These are phyloP conservation scores for Gossypium davidsonii DNA, from an alignment of 441 rosid genomes.

Conservation along the genomic window DNA sequence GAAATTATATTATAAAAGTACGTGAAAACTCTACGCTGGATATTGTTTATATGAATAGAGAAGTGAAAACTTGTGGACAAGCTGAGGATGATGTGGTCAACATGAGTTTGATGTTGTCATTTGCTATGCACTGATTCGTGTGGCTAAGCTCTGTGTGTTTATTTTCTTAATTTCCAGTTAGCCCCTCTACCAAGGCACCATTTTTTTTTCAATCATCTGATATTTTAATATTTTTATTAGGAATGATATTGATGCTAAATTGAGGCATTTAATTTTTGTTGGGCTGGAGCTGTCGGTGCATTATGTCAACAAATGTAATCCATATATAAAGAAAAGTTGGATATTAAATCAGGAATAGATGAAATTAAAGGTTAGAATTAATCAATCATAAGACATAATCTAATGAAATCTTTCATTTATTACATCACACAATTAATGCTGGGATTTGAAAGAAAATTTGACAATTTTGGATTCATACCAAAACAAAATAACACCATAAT, in stretches of 20 bases:
- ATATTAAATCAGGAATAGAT: not conserved
- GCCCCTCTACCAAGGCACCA: not conserved
- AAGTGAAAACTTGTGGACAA: no score
- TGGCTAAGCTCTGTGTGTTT: no score
- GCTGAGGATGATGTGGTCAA: no score
- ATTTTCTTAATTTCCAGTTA: not conserved
- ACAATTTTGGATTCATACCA: not conserved
- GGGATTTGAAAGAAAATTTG: not conserved
- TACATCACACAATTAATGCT: not conserved
- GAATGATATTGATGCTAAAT: not conserved
- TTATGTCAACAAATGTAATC: not conserved
- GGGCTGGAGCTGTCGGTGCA: conserved; percentile 6
- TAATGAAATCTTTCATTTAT: not conserved
- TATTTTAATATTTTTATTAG: not conserved
- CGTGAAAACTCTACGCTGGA: no score
- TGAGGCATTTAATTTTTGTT: not conserved
- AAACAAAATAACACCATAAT: not conserved
- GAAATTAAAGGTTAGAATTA: not conserved
- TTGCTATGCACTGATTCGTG: no score
- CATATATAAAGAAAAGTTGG: not conserved
- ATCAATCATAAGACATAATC: not conserved
- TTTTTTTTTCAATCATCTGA: not conserved
- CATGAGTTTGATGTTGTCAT: no score
- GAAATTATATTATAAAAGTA: no score
- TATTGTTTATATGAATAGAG: no score